These are phyloP conservation scores for Cladobotryum protrusum DNA, from an alignment of 2,329 filamentous ascomycete species.

Conservation along the genomic window DNA sequence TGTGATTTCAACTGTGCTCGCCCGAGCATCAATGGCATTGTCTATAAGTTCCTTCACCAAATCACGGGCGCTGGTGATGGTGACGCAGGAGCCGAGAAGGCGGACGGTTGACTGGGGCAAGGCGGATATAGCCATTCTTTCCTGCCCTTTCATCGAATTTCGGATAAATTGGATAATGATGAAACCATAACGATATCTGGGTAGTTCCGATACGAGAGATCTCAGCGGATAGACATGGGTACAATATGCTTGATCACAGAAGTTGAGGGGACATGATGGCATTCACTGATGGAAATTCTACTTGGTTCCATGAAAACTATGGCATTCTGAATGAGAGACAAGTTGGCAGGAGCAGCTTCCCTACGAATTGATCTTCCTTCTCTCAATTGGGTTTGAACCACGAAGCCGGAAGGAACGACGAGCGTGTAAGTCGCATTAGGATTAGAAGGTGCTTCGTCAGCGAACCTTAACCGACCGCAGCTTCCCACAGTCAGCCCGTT, in stretches of 20 bases:
- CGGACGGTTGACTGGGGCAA: constrained; percentile 45
- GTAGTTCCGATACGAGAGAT: too few relatives aligned
- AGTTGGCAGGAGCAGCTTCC: too few relatives aligned
- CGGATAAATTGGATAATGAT: too few relatives aligned
- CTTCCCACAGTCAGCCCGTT: not conserved
- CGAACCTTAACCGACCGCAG: not conserved
- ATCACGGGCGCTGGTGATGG: constrained; percentile 52
- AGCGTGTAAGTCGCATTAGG: not conserved
- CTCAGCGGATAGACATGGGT: too few relatives aligned
- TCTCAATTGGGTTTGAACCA: too few relatives aligned
- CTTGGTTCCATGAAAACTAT: too few relatives aligned
- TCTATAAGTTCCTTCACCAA: constrained; percentile 73
- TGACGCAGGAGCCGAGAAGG: constrained; percentile 54
- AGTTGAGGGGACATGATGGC: too few relatives aligned
- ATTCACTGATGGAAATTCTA: too few relatives aligned
- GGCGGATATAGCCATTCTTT: constrained; percentile 42
- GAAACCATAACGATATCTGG: too few relatives aligned
- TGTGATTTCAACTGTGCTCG: constrained; percentile 58
- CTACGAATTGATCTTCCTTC: too few relatives aligned
- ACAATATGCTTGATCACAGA: too few relatives aligned
- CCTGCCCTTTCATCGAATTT: not conserved
- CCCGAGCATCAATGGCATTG: constrained; percentile 67
- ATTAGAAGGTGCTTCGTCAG: constrained; percentile 1
- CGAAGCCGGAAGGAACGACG: not conserved
- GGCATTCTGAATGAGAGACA: too few relatives aligned